These are phyloP conservation scores for Candida quercuum DNA, from an alignment of 805 yeast genomes.

Conservation along the genomic window DNA sequence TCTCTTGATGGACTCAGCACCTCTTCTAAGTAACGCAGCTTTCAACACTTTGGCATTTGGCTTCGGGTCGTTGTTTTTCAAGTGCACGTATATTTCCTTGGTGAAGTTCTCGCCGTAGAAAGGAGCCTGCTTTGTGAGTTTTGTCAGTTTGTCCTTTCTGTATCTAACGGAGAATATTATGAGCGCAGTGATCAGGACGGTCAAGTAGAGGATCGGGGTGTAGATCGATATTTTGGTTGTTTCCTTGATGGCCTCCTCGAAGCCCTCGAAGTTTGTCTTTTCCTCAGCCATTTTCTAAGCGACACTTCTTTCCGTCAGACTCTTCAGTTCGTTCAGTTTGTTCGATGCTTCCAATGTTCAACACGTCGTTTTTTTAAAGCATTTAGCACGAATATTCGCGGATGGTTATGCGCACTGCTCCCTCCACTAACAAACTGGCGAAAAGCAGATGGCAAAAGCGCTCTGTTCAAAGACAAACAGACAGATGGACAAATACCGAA, in stretches of 20 bases:
- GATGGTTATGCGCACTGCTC: no score
- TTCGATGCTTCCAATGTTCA: not conserved
- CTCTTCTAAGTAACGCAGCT: constrained; percentile 61
- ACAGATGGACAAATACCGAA: no score
- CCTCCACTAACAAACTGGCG: no score
- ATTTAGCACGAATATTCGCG: no score
- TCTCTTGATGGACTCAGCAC: constrained; percentile 86
- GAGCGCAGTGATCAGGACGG: constrained; percentile 60
- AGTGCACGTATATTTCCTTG: constrained; percentile 54
- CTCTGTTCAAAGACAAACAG: no score
- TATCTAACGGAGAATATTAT: constrained; percentile 65
- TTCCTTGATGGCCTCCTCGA: constrained; percentile 7
- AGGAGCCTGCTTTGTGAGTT: constrained; percentile 58
- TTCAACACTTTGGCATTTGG: constrained; percentile 77
- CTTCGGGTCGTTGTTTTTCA: constrained; percentile 46
- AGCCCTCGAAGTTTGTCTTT: not conserved
- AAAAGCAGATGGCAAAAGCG: no score
- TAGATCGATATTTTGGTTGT: constrained; percentile 40
- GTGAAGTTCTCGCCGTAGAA: constrained; percentile 69
- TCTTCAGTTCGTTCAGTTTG: no score
- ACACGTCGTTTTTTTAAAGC: no score
- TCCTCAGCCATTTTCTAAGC: constrained; percentile 5
- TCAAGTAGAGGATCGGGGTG: constrained; percentile 76
- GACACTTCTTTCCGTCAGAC: no score
- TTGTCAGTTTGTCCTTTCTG: constrained; percentile 46